Conservation (phyloP, 2,329 filamentous ascomycete genomes). For the Penicillium thymicola region DNA sequence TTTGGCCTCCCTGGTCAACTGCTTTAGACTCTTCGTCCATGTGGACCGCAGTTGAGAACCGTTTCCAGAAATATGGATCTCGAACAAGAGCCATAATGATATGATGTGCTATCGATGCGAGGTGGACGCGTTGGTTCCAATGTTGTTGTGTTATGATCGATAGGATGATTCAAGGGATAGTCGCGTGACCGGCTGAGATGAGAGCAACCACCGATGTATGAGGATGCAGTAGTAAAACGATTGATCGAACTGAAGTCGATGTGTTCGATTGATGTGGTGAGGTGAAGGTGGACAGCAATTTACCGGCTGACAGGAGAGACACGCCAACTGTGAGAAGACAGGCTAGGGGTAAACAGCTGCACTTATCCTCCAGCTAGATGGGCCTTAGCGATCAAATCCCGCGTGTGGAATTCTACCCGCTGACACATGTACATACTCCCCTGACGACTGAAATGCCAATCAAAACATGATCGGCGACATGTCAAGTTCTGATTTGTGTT, state of each 20-base stretch:
- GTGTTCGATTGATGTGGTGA: neutral
- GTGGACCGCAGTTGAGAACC: constrained; percentile 58
- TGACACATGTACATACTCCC: neutral
- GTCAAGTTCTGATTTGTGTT: neutral
- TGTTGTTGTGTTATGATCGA: neutral
- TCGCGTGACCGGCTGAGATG: neutral
- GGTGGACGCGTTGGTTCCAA: neutral
- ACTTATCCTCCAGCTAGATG: constrained; percentile 14
- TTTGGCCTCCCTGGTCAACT: neutral
- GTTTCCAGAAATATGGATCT: constrained; percentile 59
- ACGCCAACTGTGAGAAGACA: neutral
- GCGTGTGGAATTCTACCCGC: constrained; percentile 9
- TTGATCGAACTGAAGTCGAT: neutral
- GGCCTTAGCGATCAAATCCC: constrained; percentile 8
- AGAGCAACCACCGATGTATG: neutral
- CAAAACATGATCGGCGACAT: neutral
- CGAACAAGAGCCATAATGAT: constrained; percentile 48
- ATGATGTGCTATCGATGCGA: neutral
- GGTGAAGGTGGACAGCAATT: neutral
- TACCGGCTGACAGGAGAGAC: neutral
- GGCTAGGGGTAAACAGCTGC: constrained; percentile 3
- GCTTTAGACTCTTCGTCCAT: constrained; percentile 49
- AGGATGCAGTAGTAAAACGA: neutral
- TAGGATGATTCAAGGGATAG: constrained; percentile 1
- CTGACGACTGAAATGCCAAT: neutral